Base-by-base conservation (phyloP, 306 rosid species). In the Erythrophleum fordii region DNA sequence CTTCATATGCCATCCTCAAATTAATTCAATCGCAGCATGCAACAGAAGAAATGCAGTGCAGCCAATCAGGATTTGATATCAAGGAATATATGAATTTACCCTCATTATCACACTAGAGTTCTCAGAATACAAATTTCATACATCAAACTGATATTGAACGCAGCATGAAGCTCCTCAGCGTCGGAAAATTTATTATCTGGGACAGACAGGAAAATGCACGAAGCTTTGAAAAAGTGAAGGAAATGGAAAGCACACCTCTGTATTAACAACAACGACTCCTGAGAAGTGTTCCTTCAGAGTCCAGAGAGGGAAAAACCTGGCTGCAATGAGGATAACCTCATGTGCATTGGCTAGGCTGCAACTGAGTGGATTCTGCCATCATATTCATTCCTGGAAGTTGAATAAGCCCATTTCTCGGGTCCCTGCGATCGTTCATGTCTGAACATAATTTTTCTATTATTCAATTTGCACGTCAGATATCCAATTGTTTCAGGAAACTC, bases 381-480 rank as follows among this genome's bases (percentile, higher is more conserved):
- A 37, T 6, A 37, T 37, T 70, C 75, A 72, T 72, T 77, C 51
- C 69, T 39, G 87, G 73, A 58, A 78, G 25, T 25, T 69, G 23
- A 75, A 78, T 81, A 76, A 77, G 58, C 70, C 77, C 42, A 48
- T 75, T 78, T 66, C 1, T 66, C 17, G 61, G 78, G 25, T 41
- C 68, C 64, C 62, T 55, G 86, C 66, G 35, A 46, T 49, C 67
- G 62, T n/a, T 75, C 64, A n/a, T 74, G 65, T 31, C 26, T 67
- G 66, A 55, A 46, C 48, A 74, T 39, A 45, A 51, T 13, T 62
- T 31, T 37, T 37, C 25, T 29, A 78, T 74, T 70, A 61, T 60
- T 70, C 76, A 73, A 73, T 69, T 79, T 56, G 31, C 80, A 73
- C 41, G 11, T 35, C 83, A 74, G 77, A 80, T 55, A 59, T 77